Percentiles rank a stretch among this genome's conserved stretches.
phyloP scores from a whole-genome alignment of 352 stramenopile genomes.

The Halophytophthora polymorphica region DNA sequence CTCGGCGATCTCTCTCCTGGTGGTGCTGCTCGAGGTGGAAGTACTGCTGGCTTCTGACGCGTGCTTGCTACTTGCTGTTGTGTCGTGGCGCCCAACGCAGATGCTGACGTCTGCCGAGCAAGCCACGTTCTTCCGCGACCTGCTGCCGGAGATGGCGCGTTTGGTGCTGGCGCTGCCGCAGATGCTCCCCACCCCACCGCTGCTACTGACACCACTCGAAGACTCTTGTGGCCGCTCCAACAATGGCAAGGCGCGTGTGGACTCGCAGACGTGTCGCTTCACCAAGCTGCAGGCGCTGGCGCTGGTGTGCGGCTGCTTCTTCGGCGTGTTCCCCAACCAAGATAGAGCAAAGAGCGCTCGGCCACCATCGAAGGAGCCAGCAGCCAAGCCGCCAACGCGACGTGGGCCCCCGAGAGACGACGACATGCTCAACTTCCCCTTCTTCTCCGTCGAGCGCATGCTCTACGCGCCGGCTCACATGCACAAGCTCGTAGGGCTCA shows the following conservation, averaged over 20 bases:
- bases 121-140: conserved; percentile 31
- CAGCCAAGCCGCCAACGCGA: not conserved
- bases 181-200: conserved; percentile 35
- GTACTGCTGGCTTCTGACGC: not conserved
- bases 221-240: not conserved
- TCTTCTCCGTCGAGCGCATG: conserved; percentile 48
- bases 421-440: conserved; percentile 39
- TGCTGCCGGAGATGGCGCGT: conserved; percentile 48
- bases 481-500: conserved; percentile 30
- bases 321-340: conserved; percentile 58
- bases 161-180: conserved; percentile 50
- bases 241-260: conserved; percentile 11
- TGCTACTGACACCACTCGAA: conserved; percentile 36
- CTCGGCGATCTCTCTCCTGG: not conserved
- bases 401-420: not conserved
- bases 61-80: not conserved
- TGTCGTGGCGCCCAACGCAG: conserved; percentile 17
- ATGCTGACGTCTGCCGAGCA: conserved; percentile 34
- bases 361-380: not conserved
- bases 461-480: conserved; percentile 24
- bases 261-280: conserved; percentile 27
- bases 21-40: not conserved
- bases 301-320: conserved; percentile 59
- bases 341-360: conserved; percentile 11
- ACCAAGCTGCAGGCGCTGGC: conserved; percentile 44